These are phyloP conservation scores for Closterium sp. DNA, from an alignment of 139 green algal species.

Conservation along the genomic window DNA sequence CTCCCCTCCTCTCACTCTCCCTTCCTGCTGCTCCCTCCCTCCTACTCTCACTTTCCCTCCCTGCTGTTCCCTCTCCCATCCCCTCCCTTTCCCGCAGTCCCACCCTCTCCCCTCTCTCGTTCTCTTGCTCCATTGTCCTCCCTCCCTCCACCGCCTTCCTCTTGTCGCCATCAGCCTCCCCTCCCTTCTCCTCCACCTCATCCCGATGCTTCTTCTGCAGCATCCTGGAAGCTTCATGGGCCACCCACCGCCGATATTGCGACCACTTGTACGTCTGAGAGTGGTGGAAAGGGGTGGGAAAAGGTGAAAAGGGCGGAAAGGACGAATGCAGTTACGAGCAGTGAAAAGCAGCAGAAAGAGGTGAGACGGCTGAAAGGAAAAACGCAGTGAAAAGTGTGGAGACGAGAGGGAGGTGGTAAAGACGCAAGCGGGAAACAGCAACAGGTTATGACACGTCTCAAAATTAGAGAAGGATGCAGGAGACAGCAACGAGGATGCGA, in stretches of 20 bases:
- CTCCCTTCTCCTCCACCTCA: too few relatives aligned
- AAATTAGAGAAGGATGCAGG: conserved; percentile 17
- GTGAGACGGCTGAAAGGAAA: too few relatives aligned
- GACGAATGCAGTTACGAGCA: background rate
- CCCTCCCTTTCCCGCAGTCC: background rate
- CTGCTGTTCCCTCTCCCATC: too few relatives aligned
- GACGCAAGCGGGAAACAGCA: conserved; percentile 1
- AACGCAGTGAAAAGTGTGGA: too few relatives aligned
- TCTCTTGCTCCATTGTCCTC: too few relatives aligned
- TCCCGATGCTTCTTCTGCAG: too few relatives aligned
- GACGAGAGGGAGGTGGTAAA: background rate
- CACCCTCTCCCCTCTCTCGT: background rate
- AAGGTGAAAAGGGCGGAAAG: background rate
- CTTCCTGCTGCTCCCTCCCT: too few relatives aligned
- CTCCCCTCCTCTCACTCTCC: too few relatives aligned
- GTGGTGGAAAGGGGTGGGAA: too few relatives aligned
- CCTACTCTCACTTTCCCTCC: too few relatives aligned
- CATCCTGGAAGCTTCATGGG: background rate
- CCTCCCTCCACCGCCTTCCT: too few relatives aligned
- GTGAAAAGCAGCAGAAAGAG: background rate
- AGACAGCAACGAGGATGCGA: conserved; percentile 6
- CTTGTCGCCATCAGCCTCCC: too few relatives aligned
- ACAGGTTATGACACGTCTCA: background rate
- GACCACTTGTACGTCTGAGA: conserved; percentile 30
- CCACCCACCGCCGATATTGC: conserved; percentile 11